Evolutionary conservation across 805 yeast species (phyloP).

Genomic region (Starmerella davenportii): DNA sequence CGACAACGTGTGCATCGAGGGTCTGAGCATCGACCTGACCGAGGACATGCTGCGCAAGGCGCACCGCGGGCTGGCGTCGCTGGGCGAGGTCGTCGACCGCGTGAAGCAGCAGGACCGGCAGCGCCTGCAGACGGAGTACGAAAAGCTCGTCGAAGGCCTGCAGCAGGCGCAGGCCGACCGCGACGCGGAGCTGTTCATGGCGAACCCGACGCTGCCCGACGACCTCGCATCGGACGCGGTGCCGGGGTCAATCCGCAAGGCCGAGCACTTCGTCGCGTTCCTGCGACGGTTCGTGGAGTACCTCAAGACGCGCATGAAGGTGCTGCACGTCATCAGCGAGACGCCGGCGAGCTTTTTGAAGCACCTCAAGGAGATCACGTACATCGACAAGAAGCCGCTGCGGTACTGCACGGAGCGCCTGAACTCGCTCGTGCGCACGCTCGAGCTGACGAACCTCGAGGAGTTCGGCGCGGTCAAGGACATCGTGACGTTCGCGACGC

Average conservation of each 20-base stretch:
- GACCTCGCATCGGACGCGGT: slow-evolving; percentile 82
- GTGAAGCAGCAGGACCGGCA: slow-evolving; percentile 69
- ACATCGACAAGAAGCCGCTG: slow-evolving; percentile 79
- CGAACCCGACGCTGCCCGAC: slow-evolving; percentile 70
- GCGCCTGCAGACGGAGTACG: slow-evolving; percentile 77
- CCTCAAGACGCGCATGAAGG: slow-evolving; percentile 92
- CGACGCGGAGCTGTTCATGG: slow-evolving; percentile 52
- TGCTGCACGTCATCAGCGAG: slow-evolving; percentile 90
- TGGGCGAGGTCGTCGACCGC: slow-evolving; percentile 66
- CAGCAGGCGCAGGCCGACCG: slow-evolving; percentile 47
- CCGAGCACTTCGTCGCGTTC: slow-evolving; percentile 91
- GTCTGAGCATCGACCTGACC: slow-evolving; percentile 77
- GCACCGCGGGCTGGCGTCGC: slow-evolving; percentile 62
- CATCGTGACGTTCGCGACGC: slow-evolving; percentile 89
- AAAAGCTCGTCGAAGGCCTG: slow-evolving; percentile 74
- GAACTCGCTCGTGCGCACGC: slow-evolving; percentile 70
- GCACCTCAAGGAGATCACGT: slow-evolving; percentile 83
- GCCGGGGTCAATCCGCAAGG: slow-evolving; percentile 93
- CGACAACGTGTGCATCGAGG: slow-evolving; percentile 95
- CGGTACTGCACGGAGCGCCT: slow-evolving; percentile 83
- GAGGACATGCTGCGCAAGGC: slow-evolving; percentile 79
- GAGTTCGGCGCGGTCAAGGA: slow-evolving; percentile 87
- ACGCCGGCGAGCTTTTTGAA: slow-evolving; percentile 86
- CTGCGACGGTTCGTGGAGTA: slow-evolving; percentile 85
- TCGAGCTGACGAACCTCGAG: slow-evolving; percentile 74